A percentile compares a stretch with the other conserved stretches of the same genome.
These are phyloP conservation scores for Entophlyctis luteolus DNA, from an alignment of 192 early-diverging fungal genomes.

Conservation along the genomic window DNA sequence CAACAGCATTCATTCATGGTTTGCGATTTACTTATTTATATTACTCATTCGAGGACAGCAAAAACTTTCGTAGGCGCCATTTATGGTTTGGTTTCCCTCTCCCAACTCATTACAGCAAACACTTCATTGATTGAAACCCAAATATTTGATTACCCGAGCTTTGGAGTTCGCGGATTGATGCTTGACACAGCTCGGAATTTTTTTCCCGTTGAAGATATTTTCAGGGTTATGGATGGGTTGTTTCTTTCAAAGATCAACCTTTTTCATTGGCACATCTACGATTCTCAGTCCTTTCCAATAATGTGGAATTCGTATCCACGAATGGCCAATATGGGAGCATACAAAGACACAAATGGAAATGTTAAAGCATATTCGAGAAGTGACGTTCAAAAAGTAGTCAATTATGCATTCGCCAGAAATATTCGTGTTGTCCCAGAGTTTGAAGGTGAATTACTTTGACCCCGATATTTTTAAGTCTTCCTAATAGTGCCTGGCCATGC, in stretches of 20 bases:
- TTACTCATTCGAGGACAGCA: too few relatives aligned
- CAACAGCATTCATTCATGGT: background rate
- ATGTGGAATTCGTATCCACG: background rate
- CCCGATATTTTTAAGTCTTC: too few relatives aligned
- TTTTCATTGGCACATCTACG: slow-evolving; percentile 42
- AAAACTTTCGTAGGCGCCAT: slow-evolving; percentile 65
- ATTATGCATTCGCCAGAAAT: slow-evolving; percentile 71
- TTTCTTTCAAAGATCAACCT: slow-evolving; percentile 23
- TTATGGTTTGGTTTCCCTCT: slow-evolving; percentile 67
- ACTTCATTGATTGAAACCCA: background rate
- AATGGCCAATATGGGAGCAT: background rate
- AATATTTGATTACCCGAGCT: slow-evolving; percentile 13
- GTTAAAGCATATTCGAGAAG: slow-evolving; percentile 57
- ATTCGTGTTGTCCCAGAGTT: slow-evolving; percentile 89
- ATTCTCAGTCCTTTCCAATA: slow-evolving; percentile 28
- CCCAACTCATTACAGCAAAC: slow-evolving; percentile 52
- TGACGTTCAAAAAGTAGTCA: slow-evolving; percentile 66
- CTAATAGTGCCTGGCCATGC: background rate
- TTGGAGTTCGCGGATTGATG: slow-evolving; percentile 26
- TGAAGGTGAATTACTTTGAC: too few relatives aligned
- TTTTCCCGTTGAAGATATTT: slow-evolving; percentile 26
- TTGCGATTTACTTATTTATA: background rate
- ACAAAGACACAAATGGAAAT: slow-evolving; percentile 34
- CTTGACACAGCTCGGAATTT: slow-evolving; percentile 42
- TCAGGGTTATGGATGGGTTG: slow-evolving; percentile 26